Evolutionary conservation across 768 basidiomycete genomes (phyloP).

Genomic region (Hygrophorus pudorinus): DNA sequence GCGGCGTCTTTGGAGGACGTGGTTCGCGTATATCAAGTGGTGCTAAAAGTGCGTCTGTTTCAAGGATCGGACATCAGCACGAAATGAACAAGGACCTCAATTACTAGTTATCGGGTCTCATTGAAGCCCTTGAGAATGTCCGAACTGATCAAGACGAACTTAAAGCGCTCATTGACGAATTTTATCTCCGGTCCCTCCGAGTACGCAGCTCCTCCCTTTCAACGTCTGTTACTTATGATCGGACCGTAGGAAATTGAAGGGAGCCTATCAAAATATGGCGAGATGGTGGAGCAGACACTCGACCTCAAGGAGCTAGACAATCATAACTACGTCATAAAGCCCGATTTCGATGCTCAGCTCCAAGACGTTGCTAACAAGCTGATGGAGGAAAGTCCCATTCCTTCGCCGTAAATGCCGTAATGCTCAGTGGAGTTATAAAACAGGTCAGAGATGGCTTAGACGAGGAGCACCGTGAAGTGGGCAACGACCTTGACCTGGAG

Average conservation of each 20-base stretch:
- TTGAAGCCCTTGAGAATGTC: conserved; percentile 47
- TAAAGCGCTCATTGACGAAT: conserved; percentile 49
- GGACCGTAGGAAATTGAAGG: conserved; percentile 43
- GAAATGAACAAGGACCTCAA: neutral
- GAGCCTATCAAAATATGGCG: conserved; percentile 67
- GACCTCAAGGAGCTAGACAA: conserved; percentile 79
- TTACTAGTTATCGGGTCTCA: conserved; percentile 64
- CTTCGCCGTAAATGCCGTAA: neutral
- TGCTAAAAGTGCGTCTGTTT: conserved; percentile 50
- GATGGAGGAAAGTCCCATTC: conserved; percentile 29
- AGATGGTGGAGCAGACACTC: conserved; percentile 95
- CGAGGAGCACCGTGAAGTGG: conserved; percentile 62
- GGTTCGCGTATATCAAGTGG: conserved; percentile 90
- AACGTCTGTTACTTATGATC: neutral
- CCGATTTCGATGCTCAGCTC: conserved; percentile 78
- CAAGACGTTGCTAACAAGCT: conserved; percentile 60
- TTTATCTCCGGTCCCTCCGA: conserved; percentile 52
- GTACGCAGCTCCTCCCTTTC: conserved; percentile 24
- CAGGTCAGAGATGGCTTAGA: conserved; percentile 74
- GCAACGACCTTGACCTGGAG: conserved; percentile 66
- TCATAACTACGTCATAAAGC: conserved; percentile 86
- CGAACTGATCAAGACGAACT: conserved; percentile 35
- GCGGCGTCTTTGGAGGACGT: conserved; percentile 88
- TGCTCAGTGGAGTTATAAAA: neutral
- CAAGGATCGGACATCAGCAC: neutral